phyloP scores from a whole-genome alignment of 2,329 filamentous ascomycete species.

The Delphinella strobiligena region DNA sequence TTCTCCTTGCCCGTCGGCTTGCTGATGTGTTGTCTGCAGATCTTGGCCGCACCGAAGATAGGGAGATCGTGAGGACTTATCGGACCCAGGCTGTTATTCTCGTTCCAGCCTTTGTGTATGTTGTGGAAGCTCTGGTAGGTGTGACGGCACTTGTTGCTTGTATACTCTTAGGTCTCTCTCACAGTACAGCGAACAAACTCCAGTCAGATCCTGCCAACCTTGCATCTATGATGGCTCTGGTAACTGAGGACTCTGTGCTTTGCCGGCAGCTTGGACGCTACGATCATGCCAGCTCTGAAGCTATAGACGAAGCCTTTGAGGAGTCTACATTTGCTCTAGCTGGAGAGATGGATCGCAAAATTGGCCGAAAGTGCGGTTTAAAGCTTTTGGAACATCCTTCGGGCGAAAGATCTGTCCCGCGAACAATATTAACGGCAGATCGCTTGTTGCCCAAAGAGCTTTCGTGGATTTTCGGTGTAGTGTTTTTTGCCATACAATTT shows the following conservation, averaged over 20 bases:
- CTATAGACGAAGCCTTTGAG: neutral
- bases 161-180: slow-evolving; percentile 15
- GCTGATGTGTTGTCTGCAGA: slow-evolving; percentile 17
- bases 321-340: neutral
- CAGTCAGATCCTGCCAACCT: slow-evolving; percentile 23
- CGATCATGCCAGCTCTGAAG: neutral
- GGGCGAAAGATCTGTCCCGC: neutral
- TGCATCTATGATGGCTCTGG: slow-evolving; percentile 21
- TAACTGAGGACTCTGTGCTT: slow-evolving; percentile 14
- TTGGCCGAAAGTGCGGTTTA: neutral
- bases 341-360: neutral
- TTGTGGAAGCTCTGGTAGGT: slow-evolving; percentile 24
- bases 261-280: neutral
- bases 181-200: neutral
- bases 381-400: neutral
- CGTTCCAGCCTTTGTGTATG: slow-evolving; percentile 25
- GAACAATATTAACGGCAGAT: neutral
- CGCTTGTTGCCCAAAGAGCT: neutral
- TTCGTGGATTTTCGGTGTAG: slow-evolving; percentile 1
- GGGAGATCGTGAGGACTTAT: slow-evolving; percentile 13
- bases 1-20: slow-evolving; percentile 30
- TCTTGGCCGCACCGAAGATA: slow-evolving; percentile 7
- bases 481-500: neutral
- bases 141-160: slow-evolving; percentile 13
- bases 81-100: slow-evolving; percentile 24